Conservation (phyloP, 2,329 filamentous ascomycete genomes). For the Sporothrix brasiliensis region DNA sequence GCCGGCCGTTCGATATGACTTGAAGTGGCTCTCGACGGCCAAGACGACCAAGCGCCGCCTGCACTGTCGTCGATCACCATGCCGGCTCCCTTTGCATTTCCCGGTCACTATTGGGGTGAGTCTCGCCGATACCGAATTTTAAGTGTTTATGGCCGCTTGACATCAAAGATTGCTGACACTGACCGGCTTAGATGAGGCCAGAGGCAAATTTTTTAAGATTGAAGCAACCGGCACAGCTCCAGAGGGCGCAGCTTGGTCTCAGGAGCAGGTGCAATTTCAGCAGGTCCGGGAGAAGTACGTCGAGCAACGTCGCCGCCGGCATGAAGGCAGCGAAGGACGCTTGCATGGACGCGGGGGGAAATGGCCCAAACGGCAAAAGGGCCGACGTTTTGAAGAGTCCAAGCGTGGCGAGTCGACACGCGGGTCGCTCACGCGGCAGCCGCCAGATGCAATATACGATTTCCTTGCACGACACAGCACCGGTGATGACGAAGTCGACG, state of each 20-base stretch:
- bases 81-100: constrained; percentile 45
- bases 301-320: not conserved
- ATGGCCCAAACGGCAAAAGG: not conserved
- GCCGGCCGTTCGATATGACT: not conserved
- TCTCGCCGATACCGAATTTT: not conserved
- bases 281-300: not conserved
- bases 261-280: constrained; percentile 50
- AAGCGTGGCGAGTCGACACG: not conserved
- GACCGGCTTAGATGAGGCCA: constrained; percentile 51
- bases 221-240: constrained; percentile 57
- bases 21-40: not conserved
- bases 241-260: constrained; percentile 56
- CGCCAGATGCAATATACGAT: not conserved
- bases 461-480: not conserved
- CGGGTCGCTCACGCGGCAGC: not conserved
- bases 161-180: not conserved
- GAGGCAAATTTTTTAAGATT: constrained; percentile 68
- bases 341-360: not conserved
- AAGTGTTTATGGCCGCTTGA: not conserved
- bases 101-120: constrained; percentile 60
- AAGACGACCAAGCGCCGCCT: not conserved
- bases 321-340: not conserved
- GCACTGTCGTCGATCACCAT: constrained; percentile 14
- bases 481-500: not conserved
- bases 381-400: not conserved